phyloP scores from a whole-genome alignment of 495 filamentous ascomycete genomes.

The Pseudomonodictys pantanalensis region DNA sequence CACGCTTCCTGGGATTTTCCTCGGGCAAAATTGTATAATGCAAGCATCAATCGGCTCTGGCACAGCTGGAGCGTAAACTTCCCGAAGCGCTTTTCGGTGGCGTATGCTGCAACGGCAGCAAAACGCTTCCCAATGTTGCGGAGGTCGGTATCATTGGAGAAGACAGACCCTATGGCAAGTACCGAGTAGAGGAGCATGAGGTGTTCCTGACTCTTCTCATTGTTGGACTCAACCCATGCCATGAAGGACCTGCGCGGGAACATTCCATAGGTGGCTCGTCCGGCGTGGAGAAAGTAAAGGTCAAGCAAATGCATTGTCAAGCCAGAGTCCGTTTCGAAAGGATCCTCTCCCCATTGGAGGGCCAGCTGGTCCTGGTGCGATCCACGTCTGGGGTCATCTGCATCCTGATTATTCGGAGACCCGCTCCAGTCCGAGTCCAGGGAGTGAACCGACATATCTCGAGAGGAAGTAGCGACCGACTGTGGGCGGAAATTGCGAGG shows the following conservation, averaged over 20 bases:
- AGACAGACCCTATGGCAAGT: conserved; percentile 57
- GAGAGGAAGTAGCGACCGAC: conserved; percentile 31
- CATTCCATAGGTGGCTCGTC: conserved; percentile 54
- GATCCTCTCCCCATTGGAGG: conserved; percentile 62
- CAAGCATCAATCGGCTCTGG: conserved; percentile 61
- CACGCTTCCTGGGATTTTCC: conserved; percentile 53
- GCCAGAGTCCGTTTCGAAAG: conserved; percentile 50
- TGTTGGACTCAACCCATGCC: conserved; percentile 53
- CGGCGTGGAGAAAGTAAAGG: conserved; percentile 54
- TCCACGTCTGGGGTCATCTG: conserved; percentile 24
- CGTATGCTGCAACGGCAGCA: conserved; percentile 58
- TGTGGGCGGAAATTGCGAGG: conserved; percentile 21
- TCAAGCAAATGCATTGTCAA: conserved; percentile 52
- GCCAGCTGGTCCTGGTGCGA: conserved; percentile 39
- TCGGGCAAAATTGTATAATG: conserved; percentile 61
- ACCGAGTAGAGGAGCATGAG: conserved; percentile 68
- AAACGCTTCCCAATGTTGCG: conserved; percentile 50
- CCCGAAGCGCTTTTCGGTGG: conserved; percentile 51
- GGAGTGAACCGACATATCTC: conserved; percentile 39
- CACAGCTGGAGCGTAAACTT: conserved; percentile 57
- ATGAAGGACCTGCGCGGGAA: conserved; percentile 54
- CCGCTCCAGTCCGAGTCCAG: conserved; percentile 29
- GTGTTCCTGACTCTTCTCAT: conserved; percentile 59
- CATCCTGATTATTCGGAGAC: conserved; percentile 33
- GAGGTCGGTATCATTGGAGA: conserved; percentile 54